Conservation (phyloP, 805 yeast genomes). For the Nadsonia fulvescens region DNA sequence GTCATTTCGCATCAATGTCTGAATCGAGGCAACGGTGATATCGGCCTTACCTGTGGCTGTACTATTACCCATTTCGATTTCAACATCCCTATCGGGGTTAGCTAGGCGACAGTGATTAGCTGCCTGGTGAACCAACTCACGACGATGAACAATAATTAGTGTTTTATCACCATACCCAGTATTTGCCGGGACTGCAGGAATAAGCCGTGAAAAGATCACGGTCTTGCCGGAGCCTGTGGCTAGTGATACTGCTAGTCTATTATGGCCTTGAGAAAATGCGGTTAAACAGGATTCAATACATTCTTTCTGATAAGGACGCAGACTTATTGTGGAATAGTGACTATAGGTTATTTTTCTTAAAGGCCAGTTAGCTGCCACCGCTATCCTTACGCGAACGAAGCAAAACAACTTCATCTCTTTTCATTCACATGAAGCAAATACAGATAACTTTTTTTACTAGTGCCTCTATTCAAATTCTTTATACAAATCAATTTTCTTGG, state of each 20-base stretch:
- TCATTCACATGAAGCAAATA: no score
- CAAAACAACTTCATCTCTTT: no score
- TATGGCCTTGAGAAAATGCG: constrained; percentile 27
- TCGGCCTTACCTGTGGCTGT: constrained; percentile 31
- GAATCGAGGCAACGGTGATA: constrained; percentile 63
- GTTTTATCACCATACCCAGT: constrained; percentile 19
- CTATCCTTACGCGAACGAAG: no score
- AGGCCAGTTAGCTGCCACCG: no score
- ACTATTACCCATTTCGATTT: constrained; percentile 49
- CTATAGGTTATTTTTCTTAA: no score
- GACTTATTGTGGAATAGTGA: constrained; percentile 2
- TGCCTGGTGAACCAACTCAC: constrained; percentile 65
- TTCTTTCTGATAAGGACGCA: constrained; percentile 47
- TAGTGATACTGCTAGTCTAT: constrained; percentile 60
- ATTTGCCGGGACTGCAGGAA: constrained; percentile 18
- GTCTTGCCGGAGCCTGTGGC: constrained; percentile 97
- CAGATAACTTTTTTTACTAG: no score
- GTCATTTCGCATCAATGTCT: constrained; percentile 31
- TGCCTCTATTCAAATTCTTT: no score
- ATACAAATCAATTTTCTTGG: no score
- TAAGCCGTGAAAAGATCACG: constrained; percentile 17
- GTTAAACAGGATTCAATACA: constrained; percentile 41
- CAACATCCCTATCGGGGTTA: constrained; percentile 35
- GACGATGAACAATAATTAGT: constrained; percentile 62
- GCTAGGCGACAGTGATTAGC: constrained; percentile 26